phyloP scores from a whole-genome alignment of 768 basidiomycete genomes.

The Lactifluus piperatus region DNA sequence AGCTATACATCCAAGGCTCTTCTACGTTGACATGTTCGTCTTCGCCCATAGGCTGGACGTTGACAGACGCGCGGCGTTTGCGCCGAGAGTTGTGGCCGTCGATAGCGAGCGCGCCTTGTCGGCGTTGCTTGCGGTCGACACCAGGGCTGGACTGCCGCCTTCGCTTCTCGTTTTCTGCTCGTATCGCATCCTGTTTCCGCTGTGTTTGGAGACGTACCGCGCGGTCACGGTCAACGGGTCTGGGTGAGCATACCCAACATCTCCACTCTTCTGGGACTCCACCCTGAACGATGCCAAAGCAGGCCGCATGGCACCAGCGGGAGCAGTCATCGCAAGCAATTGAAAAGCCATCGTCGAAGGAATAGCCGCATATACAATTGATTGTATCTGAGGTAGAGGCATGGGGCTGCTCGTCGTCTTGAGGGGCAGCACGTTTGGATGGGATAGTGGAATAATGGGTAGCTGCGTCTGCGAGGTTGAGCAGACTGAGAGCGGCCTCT shows the following conservation, averaged over 20 bases:
- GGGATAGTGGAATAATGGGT: conserved; percentile 31
- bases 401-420: conserved; percentile 17
- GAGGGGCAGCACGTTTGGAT: conserved; percentile 30
- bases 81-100: conserved; percentile 31
- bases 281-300: conserved; percentile 54
- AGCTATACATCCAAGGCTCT: conserved; percentile 37
- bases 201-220: conserved; percentile 39
- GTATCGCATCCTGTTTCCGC: conserved; percentile 27
- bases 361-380: conserved; percentile 66
- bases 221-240: conserved; percentile 39
- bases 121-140: conserved; percentile 31
- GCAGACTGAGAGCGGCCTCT: conserved; percentile 50
- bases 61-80: conserved; percentile 33
- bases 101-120: conserved; percentile 30
- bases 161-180: conserved; percentile 22
- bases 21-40: conserved; percentile 45
- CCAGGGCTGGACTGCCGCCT: conserved; percentile 32
- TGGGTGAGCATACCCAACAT: conserved; percentile 62
- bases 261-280: conserved; percentile 65
- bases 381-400: conserved; percentile 37
- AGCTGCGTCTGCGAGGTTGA: conserved; percentile 38
- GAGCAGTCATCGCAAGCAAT: conserved; percentile 80
- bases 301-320: conserved; percentile 79
- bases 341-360: conserved; percentile 74
- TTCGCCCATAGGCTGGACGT: conserved; percentile 27